Percentiles rank a stretch among this genome's conserved stretches.
phyloP scores from a whole-genome alignment of 2,329 filamentous ascomycete genomes.

The Myotisia sp. region DNA sequence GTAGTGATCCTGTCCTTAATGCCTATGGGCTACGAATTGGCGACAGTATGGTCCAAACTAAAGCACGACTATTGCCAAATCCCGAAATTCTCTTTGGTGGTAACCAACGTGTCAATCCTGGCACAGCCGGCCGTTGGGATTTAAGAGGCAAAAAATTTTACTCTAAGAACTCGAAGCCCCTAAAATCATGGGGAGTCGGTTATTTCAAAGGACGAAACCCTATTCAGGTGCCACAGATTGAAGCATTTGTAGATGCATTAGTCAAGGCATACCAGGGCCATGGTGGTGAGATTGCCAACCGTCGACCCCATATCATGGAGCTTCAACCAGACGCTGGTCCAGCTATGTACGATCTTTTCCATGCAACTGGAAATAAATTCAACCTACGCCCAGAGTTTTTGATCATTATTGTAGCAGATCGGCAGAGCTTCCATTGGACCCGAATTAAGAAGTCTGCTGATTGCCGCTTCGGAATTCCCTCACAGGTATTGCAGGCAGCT shows the following conservation, averaged over 20 bases:
- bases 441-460: conserved; percentile 83
- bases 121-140: conserved; percentile 67
- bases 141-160: conserved; percentile 69
- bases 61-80: conserved; percentile 55
- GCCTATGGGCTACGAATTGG: conserved; percentile 63
- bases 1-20: conserved; percentile 51
- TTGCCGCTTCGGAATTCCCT: conserved; percentile 66
- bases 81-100: conserved; percentile 58
- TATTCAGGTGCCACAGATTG: conserved; percentile 30
- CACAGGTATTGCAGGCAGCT: conserved; percentile 61
- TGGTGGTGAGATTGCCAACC: conserved; percentile 42
- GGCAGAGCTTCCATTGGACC: conserved; percentile 59
- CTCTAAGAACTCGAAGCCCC: conserved; percentile 43
- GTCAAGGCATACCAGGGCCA: conserved; percentile 45
- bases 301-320: conserved; percentile 33
- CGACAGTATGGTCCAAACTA: conserved; percentile 47
- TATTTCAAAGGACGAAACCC: conserved; percentile 44
- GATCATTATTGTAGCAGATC: conserved; percentile 60
- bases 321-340: conserved; percentile 35
- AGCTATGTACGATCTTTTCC: conserved; percentile 43
- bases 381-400: conserved; percentile 56
- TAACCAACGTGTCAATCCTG: conserved; percentile 43
- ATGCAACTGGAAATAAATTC: conserved; percentile 39
- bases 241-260: conserved; percentile 48
- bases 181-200: conserved; percentile 64